Evolutionary conservation across 2,329 filamentous ascomycete species (phyloP).

Genomic region (Fusarium incarnatum): DNA sequence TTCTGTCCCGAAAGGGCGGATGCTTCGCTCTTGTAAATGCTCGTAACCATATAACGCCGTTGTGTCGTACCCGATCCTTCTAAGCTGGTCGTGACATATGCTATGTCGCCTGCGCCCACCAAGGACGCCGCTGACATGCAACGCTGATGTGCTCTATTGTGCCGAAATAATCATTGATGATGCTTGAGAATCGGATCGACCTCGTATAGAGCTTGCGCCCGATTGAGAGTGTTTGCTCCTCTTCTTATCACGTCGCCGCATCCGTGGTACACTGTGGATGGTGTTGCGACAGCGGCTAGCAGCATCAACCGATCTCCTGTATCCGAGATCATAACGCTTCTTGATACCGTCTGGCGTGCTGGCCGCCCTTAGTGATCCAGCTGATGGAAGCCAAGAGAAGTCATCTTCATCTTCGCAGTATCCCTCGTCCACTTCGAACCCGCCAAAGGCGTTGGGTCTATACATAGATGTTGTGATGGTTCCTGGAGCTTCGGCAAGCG

Average conservation of each 20-base stretch:
- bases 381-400: slow-evolving; percentile 43
- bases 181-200: not conserved
- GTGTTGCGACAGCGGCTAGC: slow-evolving; percentile 42
- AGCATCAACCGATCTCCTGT: slow-evolving; percentile 42
- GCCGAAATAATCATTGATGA: slow-evolving; percentile 6
- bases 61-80: slow-evolving; percentile 13
- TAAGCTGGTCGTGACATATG: slow-evolving; percentile 4
- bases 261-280: slow-evolving; percentile 41
- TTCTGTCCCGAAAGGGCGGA: slow-evolving; percentile 26
- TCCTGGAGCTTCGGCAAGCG: slow-evolving; percentile 4
- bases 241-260: slow-evolving; percentile 46
- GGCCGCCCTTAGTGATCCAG: slow-evolving; percentile 13
- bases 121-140: slow-evolving; percentile 5
- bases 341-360: slow-evolving; percentile 28
- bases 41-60: slow-evolving; percentile 37
- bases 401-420: slow-evolving; percentile 45
- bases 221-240: slow-evolving; percentile 21
- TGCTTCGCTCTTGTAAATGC: slow-evolving; percentile 41
- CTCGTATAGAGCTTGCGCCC: slow-evolving; percentile 10
- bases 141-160: slow-evolving; percentile 3
- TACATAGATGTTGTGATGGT: slow-evolving; percentile 1
- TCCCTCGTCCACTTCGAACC: slow-evolving; percentile 48
- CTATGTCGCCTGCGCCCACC: slow-evolving; percentile 22
- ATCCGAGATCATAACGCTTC: slow-evolving; percentile 42
- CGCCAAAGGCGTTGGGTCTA: slow-evolving; percentile 7